A percentile compares a stretch with the other conserved stretches of the same genome.
These are phyloP conservation scores for Grosmannia serpens DNA, from an alignment of 2,329 filamentous ascomycete genomes.

Conservation along the genomic window DNA sequence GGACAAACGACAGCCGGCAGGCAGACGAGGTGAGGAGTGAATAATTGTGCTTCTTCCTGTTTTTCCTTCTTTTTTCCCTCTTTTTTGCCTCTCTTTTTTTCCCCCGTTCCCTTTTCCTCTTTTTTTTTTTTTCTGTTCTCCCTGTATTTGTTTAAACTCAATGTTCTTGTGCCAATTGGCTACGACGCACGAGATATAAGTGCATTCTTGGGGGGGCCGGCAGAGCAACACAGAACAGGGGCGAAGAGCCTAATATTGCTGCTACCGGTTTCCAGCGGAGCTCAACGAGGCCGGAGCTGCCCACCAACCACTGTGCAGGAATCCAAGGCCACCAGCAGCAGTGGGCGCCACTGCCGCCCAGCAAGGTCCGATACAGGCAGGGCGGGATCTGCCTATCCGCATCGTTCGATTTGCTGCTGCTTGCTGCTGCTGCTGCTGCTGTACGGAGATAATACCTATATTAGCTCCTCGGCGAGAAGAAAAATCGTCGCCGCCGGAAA, in stretches of 20 bases:
- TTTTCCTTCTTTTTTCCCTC: background rate
- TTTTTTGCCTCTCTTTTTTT: background rate
- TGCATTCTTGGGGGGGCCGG: background rate
- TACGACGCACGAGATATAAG: background rate
- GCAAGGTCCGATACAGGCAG: slow-evolving; percentile 6
- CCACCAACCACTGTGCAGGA: background rate
- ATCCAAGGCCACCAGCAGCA: background rate
- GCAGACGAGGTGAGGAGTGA: background rate
- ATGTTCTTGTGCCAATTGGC: background rate
- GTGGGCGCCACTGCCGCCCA: background rate
- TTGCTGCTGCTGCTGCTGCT: background rate
- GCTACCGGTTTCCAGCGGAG: background rate
- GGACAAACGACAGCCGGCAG: background rate
- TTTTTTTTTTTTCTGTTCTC: no score
- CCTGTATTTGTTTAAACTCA: background rate
- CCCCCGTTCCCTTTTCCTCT: no score
- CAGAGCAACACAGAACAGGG: background rate
- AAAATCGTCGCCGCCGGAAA: background rate
- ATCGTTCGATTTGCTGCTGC: slow-evolving; percentile 10
- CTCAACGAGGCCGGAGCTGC: background rate
- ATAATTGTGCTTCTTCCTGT: background rate
- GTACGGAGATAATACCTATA: background rate
- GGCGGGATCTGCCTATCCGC: slow-evolving; percentile 9
- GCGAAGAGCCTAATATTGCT: background rate
- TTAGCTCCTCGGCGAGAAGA: background rate